Evolutionary conservation across 148 eudicot species (phyloP), one percentile per base, ranked within the genome.

Genomic region (Rhododendron kiyosumense): DNA sequence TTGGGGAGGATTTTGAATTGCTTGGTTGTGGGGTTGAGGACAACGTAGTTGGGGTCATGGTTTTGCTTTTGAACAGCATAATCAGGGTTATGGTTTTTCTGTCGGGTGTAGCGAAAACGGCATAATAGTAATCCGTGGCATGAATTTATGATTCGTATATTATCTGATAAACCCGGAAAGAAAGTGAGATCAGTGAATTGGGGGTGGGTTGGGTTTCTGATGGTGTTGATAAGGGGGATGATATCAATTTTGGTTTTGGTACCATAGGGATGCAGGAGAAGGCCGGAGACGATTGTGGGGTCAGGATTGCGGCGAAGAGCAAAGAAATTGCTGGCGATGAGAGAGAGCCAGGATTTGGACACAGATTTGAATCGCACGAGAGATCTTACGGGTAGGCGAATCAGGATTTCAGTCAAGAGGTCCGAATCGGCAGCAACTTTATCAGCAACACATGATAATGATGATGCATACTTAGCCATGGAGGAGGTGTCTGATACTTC

Each of bases 401-500:
- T 10, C 7, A 87, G 32, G 74, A 87, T 87, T 79, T 87, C 84
- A 5, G 43, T 86, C 34, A 71, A 57, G 32, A 82, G 75, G 76
- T 82, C 76, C 18, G 45, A 48, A 49, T 82, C n/a, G 34, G 10
- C 76, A 12, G 22, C 51, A 3, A 82, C 52, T 2, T 5, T 24
- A 30, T 81, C 57, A 22, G 83, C 83, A 1, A 0, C 8, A 5
- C 51, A 2, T 9, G 65, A 51, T 51, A 13, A 51, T 51, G n/a
- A 51, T 51, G 57, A 12, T 14, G 57, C 18, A 51, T 13, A 51
- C 57, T 51, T 22, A 15, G 61, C 61, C 61, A 54, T 18, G 22
- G 7, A 15, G 49, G 51, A 38, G 17, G 57, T 51, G 57, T 51
- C 18, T 12, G 57, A 51, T 51, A 2, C 57, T 51, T 51, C 17